Conservation (phyloP, 768 basidiomycete genomes). For the Strobilomyces dryophilus region DNA sequence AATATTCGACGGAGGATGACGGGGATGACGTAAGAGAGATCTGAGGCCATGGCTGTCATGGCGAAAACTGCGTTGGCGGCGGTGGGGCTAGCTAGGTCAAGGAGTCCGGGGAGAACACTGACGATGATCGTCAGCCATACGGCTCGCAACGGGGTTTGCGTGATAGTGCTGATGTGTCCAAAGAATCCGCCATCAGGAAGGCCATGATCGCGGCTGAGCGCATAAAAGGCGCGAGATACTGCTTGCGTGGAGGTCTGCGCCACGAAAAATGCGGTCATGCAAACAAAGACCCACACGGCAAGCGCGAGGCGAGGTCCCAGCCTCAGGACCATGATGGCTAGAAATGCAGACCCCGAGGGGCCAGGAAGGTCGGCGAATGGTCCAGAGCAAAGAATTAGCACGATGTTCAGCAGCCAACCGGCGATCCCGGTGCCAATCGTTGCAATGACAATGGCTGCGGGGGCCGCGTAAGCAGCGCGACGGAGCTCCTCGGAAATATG, state of each 20-base stretch:
- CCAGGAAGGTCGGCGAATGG: constrained; percentile 47
- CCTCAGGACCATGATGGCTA: constrained; percentile 51
- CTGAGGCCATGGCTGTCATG: constrained; percentile 49
- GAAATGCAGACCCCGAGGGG: constrained; percentile 50
- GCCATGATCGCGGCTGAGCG: constrained; percentile 51
- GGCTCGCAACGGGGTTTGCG: constrained; percentile 53
- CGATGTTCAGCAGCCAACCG: constrained; percentile 67
- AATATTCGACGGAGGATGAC: constrained; percentile 49
- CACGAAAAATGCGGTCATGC: constrained; percentile 61
- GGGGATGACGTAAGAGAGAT: constrained; percentile 56
- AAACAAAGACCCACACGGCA: constrained; percentile 54
- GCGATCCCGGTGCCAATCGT: constrained; percentile 44
- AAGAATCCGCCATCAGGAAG: constrained; percentile 59
- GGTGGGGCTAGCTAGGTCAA: constrained; percentile 48
- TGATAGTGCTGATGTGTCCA: constrained; percentile 40
- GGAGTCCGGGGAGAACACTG: constrained; percentile 41
- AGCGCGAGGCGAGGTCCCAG: constrained; percentile 49
- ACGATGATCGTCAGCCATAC: constrained; percentile 49
- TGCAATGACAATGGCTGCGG: constrained; percentile 42
- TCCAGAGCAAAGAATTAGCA: constrained; percentile 56
- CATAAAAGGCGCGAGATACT: constrained; percentile 54
- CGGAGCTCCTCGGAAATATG: constrained; percentile 43
- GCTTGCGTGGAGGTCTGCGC: constrained; percentile 50
- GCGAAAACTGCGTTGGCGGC: constrained; percentile 57
- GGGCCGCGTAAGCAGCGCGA: constrained; percentile 47